Conservation (phyloP, 306 rosid species). For the Sindora glabra region DNA sequence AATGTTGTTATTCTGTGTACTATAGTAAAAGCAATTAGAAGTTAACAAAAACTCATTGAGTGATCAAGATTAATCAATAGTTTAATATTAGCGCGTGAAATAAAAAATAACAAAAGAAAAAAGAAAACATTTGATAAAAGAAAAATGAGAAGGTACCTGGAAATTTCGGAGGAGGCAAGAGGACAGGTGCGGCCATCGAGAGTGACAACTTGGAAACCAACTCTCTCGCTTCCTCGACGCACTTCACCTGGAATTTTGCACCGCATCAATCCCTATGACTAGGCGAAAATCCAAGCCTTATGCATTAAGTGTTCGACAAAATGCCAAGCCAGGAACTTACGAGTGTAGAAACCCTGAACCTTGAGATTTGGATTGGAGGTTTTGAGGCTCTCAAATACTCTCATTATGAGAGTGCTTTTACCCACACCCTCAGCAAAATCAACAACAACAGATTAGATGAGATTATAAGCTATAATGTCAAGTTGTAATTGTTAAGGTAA, state of each 20-base stretch:
- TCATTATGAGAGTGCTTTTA: conserved; percentile 59
- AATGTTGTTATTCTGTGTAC: too few species aligned
- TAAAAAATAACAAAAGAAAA: background rate
- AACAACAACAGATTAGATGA: background rate
- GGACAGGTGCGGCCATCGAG: conserved; percentile 64
- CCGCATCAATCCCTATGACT: background rate
- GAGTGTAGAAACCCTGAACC: conserved; percentile 75
- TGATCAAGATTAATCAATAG: background rate
- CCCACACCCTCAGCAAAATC: conserved; percentile 57
- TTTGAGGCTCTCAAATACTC: conserved; percentile 50
- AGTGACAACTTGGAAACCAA: conserved; percentile 74
- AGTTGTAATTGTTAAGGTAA: background rate
- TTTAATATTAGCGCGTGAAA: too few species aligned
- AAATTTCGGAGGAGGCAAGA: conserved; percentile 50
- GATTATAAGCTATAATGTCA: background rate
- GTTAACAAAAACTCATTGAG: background rate
- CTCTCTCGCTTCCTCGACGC: conserved; percentile 44
- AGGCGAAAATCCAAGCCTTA: background rate
- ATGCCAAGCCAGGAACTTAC: conserved; percentile 16
- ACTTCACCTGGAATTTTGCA: conserved; percentile 60
- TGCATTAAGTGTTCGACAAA: background rate
- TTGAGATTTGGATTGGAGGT: conserved; percentile 50
- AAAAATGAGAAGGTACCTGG: conserved; percentile 31
- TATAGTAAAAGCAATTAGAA: background rate
- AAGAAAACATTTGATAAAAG: background rate